These are phyloP conservation scores for Casuarina cunninghamiana DNA, from an alignment of 306 rosid genomes.

Conservation along the genomic window DNA sequence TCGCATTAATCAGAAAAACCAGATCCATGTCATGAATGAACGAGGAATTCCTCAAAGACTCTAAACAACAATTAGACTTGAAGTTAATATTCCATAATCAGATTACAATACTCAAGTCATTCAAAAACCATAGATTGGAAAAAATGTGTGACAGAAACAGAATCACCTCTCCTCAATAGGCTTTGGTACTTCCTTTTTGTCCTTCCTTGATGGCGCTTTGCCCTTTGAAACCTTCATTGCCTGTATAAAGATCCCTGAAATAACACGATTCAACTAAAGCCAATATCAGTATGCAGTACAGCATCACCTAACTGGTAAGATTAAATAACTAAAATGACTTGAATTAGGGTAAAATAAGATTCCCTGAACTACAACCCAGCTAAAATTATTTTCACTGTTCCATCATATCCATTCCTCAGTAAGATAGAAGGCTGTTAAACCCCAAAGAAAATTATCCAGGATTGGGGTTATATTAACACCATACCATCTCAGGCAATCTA, in stretches of 20 bases:
- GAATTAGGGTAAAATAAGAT: neutral
- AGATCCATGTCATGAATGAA: neutral
- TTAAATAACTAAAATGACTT: neutral
- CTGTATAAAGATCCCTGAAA: neutral
- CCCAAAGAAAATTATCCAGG: neutral
- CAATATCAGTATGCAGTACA: neutral
- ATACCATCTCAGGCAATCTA: neutral
- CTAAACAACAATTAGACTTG: neutral
- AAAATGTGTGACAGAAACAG: neutral
- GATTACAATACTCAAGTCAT: neutral
- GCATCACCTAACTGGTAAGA: neutral
- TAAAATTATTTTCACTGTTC: neutral
- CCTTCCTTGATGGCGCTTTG: slow-evolving; percentile 28
- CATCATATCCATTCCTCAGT: neutral
- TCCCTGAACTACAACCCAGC: neutral
- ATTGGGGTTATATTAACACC: neutral
- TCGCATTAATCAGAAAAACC: neutral
- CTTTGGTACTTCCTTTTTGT: slow-evolving; percentile 28
- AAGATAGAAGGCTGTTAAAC: neutral
- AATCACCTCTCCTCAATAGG: slow-evolving; percentile 31
- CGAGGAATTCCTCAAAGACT: neutral
- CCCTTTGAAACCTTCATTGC: slow-evolving; percentile 35
- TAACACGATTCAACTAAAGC: neutral
- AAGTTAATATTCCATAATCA: neutral
- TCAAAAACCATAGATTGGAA: neutral